These are phyloP conservation scores for Fusarium equiseti DNA, from an alignment of 2,329 filamentous ascomycete genomes.

Conservation along the genomic window DNA sequence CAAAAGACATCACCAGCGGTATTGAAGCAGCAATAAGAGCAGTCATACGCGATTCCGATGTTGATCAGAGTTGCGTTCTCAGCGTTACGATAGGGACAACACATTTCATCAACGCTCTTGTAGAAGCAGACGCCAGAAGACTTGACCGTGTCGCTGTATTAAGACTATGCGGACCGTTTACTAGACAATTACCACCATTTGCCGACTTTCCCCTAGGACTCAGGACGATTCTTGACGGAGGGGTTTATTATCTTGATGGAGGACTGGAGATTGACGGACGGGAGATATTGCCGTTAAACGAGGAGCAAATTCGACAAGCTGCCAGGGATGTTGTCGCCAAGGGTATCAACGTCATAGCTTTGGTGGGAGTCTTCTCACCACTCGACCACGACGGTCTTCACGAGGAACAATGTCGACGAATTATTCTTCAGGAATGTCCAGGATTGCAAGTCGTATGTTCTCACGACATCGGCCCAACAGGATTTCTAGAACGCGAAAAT, in stretches of 20 bases:
- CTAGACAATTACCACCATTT: slow-evolving; percentile 59
- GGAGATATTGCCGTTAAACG: slow-evolving; percentile 56
- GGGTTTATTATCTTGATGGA: slow-evolving; percentile 57
- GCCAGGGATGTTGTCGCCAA: slow-evolving; percentile 51
- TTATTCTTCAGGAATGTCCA: slow-evolving; percentile 54
- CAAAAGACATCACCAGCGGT: slow-evolving; percentile 62
- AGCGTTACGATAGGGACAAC: slow-evolving; percentile 65
- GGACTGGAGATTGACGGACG: slow-evolving; percentile 63
- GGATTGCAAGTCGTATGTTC: slow-evolving; percentile 57
- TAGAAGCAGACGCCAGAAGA: slow-evolving; percentile 58
- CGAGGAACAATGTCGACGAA: slow-evolving; percentile 54
- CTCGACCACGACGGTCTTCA: slow-evolving; percentile 57
- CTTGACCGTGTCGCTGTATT: slow-evolving; percentile 61
- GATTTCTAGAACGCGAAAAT: slow-evolving; percentile 63
- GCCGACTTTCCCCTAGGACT: slow-evolving; percentile 59
- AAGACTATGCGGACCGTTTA: slow-evolving; percentile 60
- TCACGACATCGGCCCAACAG: slow-evolving; percentile 58
- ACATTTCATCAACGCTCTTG: slow-evolving; percentile 63
- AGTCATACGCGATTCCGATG: slow-evolving; percentile 54
- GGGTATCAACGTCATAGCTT: slow-evolving; percentile 55
- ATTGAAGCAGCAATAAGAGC: slow-evolving; percentile 60
- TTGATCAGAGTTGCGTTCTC: slow-evolving; percentile 55
- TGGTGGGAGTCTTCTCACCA: slow-evolving; percentile 61
- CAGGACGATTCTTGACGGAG: slow-evolving; percentile 56
- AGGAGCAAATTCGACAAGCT: slow-evolving; percentile 52